These are phyloP conservation scores for Fraxinus platypoda DNA, from an alignment of 305 asterid genomes.

Conservation along the genomic window DNA sequence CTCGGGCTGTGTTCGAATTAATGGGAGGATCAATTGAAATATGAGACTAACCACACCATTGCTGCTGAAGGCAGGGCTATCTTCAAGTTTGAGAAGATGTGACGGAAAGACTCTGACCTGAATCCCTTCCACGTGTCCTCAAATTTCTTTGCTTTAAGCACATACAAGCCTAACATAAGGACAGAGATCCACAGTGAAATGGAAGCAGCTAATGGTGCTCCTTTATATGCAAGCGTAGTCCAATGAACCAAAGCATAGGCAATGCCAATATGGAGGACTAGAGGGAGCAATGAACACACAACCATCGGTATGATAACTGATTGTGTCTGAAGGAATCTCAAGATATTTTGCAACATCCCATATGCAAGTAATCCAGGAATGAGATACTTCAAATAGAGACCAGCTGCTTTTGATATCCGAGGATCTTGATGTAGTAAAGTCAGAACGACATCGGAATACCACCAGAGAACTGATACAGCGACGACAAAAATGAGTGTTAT, in stretches of 20 bases:
- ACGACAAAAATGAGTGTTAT: constrained; percentile 41
- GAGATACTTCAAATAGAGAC: constrained; percentile 56
- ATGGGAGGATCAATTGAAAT: not conserved
- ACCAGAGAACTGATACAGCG: constrained; percentile 55
- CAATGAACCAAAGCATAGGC: constrained; percentile 46
- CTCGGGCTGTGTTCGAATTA: not conserved
- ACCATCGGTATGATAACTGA: constrained; percentile 58
- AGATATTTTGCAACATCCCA: constrained; percentile 57
- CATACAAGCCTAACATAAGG: constrained; percentile 45
- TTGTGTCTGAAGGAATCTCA: constrained; percentile 81
- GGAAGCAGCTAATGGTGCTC: constrained; percentile 72
- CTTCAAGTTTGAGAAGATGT: constrained; percentile 42
- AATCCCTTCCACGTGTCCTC: constrained; percentile 63
- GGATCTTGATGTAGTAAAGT: constrained; percentile 61
- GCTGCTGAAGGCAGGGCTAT: constrained; percentile 84
- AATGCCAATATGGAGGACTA: constrained; percentile 51
- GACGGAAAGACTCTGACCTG: constrained; percentile 37
- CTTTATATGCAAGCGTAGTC: constrained; percentile 48
- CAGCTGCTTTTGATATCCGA: constrained; percentile 49
- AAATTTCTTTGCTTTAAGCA: constrained; percentile 43
- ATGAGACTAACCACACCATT: constrained; percentile 71
- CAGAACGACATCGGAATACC: constrained; percentile 51
- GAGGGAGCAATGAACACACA: constrained; percentile 53
- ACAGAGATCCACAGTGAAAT: constrained; percentile 67
- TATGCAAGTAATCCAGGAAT: constrained; percentile 72